A percentile compares a stretch with the other conserved stretches of the same genome.
phyloP scores from a whole-genome alignment of 805 yeast genomes.

The Candida piceae region DNA sequence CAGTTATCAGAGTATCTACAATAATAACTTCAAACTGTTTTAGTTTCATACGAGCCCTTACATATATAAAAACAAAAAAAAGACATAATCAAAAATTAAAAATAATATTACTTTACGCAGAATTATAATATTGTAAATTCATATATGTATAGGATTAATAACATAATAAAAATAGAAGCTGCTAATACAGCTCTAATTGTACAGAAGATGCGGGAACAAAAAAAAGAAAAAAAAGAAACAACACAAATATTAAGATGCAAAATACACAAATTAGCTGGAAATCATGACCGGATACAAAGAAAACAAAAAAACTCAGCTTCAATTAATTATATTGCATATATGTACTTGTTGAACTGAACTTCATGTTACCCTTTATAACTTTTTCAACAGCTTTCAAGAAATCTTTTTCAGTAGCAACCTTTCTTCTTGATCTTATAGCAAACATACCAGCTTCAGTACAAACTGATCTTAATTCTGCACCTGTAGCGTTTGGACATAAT shows the following conservation, averaged over 20 bases:
- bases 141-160: too few species aligned
- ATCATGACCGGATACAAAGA: too few species aligned
- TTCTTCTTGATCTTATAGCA: constrained; percentile 96
- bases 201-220: too few species aligned
- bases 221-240: neutral
- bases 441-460: constrained; percentile 99
- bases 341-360: constrained; percentile 93
- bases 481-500: constrained; percentile 96
- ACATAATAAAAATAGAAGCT: too few species aligned
- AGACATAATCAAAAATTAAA: too few species aligned
- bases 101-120: too few species aligned
- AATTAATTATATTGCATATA: constrained; percentile 93
- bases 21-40: neutral
- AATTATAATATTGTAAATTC: too few species aligned
- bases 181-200: neutral
- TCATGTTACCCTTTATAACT: constrained; percentile 97
- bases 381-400: constrained; percentile 96
- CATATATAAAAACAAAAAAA: too few species aligned
- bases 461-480: constrained; percentile 97
- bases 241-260: neutral
- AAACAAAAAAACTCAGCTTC: too few species aligned
- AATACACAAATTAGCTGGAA: neutral
- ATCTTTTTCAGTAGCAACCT: constrained; percentile 97
- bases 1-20: neutral
- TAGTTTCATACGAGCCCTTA: too few species aligned